Conservation (phyloP, 805 yeast genomes). For the Maudiozyma turicensis region DNA sequence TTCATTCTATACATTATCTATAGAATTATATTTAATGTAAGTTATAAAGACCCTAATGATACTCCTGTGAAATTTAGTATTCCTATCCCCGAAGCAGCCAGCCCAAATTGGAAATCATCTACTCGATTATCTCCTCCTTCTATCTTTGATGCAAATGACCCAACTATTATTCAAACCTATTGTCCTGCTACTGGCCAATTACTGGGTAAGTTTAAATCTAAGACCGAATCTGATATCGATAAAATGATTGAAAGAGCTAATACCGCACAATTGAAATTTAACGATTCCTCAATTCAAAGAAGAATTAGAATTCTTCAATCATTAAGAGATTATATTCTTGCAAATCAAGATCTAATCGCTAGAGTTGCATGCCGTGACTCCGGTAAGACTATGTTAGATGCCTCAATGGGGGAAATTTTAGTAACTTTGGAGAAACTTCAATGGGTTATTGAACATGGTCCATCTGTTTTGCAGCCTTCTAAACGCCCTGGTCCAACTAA, state of each 20-base stretch:
- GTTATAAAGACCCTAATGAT: background rate
- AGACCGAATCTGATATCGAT: slow-evolving; percentile 65
- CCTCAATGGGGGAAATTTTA: slow-evolving; percentile 92
- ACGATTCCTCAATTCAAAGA: slow-evolving; percentile 43
- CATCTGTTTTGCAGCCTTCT: slow-evolving; percentile 55
- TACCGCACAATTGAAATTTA: slow-evolving; percentile 29
- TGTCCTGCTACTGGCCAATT: slow-evolving; percentile 96
- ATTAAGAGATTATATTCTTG: slow-evolving; percentile 58
- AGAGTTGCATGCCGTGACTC: slow-evolving; percentile 93
- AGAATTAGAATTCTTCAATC: slow-evolving; percentile 66
- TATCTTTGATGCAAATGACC: slow-evolving; percentile 50
- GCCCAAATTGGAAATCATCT: slow-evolving; percentile 80
- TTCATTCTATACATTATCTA: slow-evolving; percentile 14
- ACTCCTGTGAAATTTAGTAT: slow-evolving; percentile 16
- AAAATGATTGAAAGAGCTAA: slow-evolving; percentile 36
- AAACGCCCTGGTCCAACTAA: slow-evolving; percentile 82
- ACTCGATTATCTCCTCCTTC: slow-evolving; percentile 43
- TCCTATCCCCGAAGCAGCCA: slow-evolving; percentile 20
- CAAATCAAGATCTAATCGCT: slow-evolving; percentile 79
- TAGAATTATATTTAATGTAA: slow-evolving; percentile 8
- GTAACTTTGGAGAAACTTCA: slow-evolving; percentile 87
- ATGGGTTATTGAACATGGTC: slow-evolving; percentile 86
- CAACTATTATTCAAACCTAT: slow-evolving; percentile 64
- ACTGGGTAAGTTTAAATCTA: slow-evolving; percentile 61
- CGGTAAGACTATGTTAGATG: slow-evolving; percentile 93